Conservation (phyloP, 2,329 filamentous ascomycete genomes). For the Aspergillus carbonarius region DNA sequence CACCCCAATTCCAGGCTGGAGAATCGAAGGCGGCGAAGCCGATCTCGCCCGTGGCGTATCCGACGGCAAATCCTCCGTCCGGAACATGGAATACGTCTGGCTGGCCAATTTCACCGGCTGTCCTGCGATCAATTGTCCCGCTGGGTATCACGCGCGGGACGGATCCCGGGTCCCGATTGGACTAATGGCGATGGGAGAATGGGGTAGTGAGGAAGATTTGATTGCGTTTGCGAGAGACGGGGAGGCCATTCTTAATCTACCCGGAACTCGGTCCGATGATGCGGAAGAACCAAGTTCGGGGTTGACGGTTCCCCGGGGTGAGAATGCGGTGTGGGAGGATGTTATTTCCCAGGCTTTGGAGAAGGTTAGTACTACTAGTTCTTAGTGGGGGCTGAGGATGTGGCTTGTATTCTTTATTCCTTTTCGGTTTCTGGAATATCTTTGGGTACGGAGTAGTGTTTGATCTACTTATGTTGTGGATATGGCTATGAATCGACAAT, state of each 20-base stretch:
- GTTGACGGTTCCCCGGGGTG: slow-evolving; percentile 28
- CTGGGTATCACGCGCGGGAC: slow-evolving; percentile 62
- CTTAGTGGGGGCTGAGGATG: neutral
- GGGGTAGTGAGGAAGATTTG: slow-evolving; percentile 54
- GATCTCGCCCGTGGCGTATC: slow-evolving; percentile 65
- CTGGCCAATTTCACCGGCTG: slow-evolving; percentile 79
- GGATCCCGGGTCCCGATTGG: slow-evolving; percentile 47
- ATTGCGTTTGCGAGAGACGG: slow-evolving; percentile 55
- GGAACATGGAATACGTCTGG: slow-evolving; percentile 83
- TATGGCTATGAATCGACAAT: neutral
- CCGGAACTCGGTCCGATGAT: slow-evolving; percentile 11
- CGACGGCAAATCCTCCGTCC: slow-evolving; percentile 70
- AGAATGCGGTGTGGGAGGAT: slow-evolving; percentile 39
- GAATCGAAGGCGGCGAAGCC: slow-evolving; percentile 54
- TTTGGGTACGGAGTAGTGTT: neutral
- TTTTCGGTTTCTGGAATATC: neutral
- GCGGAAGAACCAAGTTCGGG: slow-evolving; percentile 17
- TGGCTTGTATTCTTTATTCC: neutral
- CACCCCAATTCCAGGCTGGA: slow-evolving; percentile 73
- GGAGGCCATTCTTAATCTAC: slow-evolving; percentile 46
- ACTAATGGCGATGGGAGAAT: slow-evolving; percentile 56
- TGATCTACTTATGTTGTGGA: neutral
- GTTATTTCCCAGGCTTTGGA: slow-evolving; percentile 29
- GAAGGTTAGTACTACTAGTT: neutral
- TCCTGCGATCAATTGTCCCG: slow-evolving; percentile 71